phyloP scores from a whole-genome alignment of 768 basidiomycete species.

The Hygrocybe coccinea region DNA sequence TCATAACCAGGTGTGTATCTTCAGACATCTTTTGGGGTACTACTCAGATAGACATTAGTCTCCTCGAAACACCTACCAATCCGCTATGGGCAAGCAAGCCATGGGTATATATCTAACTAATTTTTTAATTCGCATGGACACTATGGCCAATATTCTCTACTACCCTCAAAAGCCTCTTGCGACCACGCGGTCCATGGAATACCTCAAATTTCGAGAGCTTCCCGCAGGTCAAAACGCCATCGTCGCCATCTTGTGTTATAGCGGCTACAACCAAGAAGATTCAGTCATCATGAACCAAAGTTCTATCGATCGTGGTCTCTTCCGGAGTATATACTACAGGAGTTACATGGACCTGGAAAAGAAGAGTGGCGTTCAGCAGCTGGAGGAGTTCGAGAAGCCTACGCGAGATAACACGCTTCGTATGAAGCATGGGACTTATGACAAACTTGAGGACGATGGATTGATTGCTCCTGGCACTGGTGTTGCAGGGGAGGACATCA shows the following conservation, averaged over 20 bases:
- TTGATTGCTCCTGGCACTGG: constrained; percentile 93
- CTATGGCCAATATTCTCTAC: constrained; percentile 99
- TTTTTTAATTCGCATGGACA: constrained; percentile 98
- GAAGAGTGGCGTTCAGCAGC: constrained; percentile 83
- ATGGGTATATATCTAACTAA: constrained; percentile 99
- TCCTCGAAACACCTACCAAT: constrained; percentile 99
- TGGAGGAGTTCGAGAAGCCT: constrained; percentile 98
- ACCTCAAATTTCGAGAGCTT: constrained; percentile 95
- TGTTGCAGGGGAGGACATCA: constrained; percentile 95
- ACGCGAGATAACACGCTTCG: constrained; percentile 87
- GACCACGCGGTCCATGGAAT: constrained; percentile 98
- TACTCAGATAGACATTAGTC: constrained; percentile 50
- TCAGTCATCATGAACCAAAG: constrained; percentile 99
- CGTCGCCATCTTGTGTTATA: constrained; percentile 97
- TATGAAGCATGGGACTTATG: constrained; percentile 98
- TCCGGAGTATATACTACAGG: constrained; percentile 97
- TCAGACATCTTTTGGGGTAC: background rate
- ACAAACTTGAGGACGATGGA: constrained; percentile 95
- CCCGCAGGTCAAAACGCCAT: constrained; percentile 99
- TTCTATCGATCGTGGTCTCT: constrained; percentile 95
- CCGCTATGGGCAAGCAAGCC: constrained; percentile 99
- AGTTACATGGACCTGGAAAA: constrained; percentile 99
- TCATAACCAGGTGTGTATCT: constrained; percentile 82
- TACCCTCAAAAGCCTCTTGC: constrained; percentile 99
- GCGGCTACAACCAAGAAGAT: constrained; percentile 99